Evolutionary conservation across 345 rosid species (phyloP).

Genomic region (Turnera subulata): DNA sequence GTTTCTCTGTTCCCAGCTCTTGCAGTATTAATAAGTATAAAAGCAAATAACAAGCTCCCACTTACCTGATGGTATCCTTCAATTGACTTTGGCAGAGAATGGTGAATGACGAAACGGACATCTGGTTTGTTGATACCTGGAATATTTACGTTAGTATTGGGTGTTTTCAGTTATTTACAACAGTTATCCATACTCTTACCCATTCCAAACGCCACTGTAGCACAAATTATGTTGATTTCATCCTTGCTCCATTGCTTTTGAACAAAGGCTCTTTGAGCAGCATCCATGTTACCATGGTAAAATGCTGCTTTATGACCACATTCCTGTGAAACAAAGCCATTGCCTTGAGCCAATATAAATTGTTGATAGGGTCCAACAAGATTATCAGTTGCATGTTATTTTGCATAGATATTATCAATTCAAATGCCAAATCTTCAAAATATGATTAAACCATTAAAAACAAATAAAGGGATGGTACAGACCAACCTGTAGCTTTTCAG

Average conservation of each 20-base stretch:
- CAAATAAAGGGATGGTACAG: not conserved
- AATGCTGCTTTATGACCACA: conserved; percentile 94
- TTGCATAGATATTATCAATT: no score
- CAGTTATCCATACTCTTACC: conserved; percentile 44
- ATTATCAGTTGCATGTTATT: not conserved
- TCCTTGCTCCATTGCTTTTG: conserved; percentile 99
- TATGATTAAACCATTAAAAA: not conserved
- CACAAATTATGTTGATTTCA: conserved; percentile 93
- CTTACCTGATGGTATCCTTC: conserved; percentile 99
- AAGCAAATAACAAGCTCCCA: not conserved
- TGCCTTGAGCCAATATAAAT: conserved; percentile 11
- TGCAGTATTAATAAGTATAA: conserved; percentile 3
- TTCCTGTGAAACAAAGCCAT: conserved; percentile 42
- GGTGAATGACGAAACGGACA: conserved; percentile 98
- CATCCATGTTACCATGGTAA: conserved; percentile 95
- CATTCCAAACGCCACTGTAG: conserved; percentile 99
- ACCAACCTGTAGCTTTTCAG: conserved; percentile 82
- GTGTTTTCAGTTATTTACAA: conserved; percentile 15
- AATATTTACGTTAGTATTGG: conserved; percentile 22
- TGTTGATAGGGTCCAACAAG: not conserved
- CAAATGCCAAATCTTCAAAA: no score
- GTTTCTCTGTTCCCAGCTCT: not conserved
- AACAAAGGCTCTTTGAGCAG: conserved; percentile 61
- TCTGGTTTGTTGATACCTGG: conserved; percentile 98
- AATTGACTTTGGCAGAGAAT: conserved; percentile 95